Percentiles rank a stretch among this genome's conserved stretches.
Evolutionary conservation across 495 filamentous ascomycete genomes (phyloP).

Genomic region (Xylona heveae): DNA sequence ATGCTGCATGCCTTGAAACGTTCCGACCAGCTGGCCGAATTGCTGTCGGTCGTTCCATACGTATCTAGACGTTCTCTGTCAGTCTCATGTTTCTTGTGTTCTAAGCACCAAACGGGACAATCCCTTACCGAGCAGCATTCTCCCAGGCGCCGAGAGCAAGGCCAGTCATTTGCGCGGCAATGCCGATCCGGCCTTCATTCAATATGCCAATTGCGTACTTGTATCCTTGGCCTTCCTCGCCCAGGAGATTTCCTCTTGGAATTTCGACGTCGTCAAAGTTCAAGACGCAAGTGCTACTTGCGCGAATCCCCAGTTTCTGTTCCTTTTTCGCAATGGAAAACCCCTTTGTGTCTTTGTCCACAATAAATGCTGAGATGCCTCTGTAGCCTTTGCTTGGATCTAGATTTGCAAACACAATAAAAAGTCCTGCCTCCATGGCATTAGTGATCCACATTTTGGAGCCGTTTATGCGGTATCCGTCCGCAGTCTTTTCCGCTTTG

Average conservation of each 20-base stretch:
- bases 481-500: slow-evolving; percentile 52
- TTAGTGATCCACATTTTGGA: slow-evolving; percentile 99
- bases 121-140: slow-evolving; percentile 61
- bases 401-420: slow-evolving; percentile 94
- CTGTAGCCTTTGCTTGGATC: slow-evolving; percentile 76
- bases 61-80: slow-evolving; percentile 25
- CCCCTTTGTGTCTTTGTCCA: slow-evolving; percentile 73
- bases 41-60: slow-evolving; percentile 97
- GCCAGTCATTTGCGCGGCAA: slow-evolving; percentile 97
- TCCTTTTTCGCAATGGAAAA: slow-evolving; percentile 98
- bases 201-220: slow-evolving; percentile 93
- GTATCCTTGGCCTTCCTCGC: slow-evolving; percentile 79
- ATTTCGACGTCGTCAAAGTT: slow-evolving; percentile 96
- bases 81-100: neutral
- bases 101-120: slow-evolving; percentile 1
- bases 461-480: slow-evolving; percentile 71
- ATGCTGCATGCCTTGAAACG: slow-evolving; percentile 98
- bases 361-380: slow-evolving; percentile 89
- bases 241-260: slow-evolving; percentile 68
- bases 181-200: slow-evolving; percentile 95
- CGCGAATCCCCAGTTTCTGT: slow-evolving; percentile 94
- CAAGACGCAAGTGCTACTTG: slow-evolving; percentile 87
- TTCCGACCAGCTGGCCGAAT: slow-evolving; percentile 79
- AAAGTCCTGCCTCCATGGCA: slow-evolving; percentile 77
- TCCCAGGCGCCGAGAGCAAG: slow-evolving; percentile 89